Evolutionary conservation across 257 asterid genomes (phyloP), one percentile per base, ranked within the genome.

Genomic region (Mentha longifolia): DNA sequence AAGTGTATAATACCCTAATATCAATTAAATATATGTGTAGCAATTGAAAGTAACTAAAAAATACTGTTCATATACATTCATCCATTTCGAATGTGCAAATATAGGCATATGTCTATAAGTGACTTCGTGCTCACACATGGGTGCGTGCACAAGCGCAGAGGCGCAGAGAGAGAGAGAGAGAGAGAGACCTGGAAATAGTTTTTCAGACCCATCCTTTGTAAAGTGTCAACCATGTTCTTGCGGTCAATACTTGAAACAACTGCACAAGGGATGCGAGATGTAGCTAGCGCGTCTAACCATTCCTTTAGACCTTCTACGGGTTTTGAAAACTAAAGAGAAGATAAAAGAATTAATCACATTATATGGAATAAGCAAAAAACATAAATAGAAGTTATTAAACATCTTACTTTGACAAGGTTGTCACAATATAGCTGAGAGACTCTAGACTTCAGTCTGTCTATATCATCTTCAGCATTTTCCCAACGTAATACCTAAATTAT

Each of bases 211-310:
- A 95, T 85, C 62, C 88, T 84, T 49, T 89, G 96, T 64, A 95
- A 82, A 47, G 89, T 72, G 19, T 85, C 91, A 52, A 88, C 87
- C 96, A 95, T 86, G 80, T 70, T 82, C 80, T 74, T 92, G 64
- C 96, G 90, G 75, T 87, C 96, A 76, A 95, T 86, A 81, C 92
- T 88, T 54, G 99, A 95, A 72, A 95, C 99, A 81, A 88, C 89
- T 49, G 99, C 97, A 76, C 99, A 95, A 64, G 99, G 98, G 78
- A 95, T 87, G 76, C 89, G 96, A 62, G 93, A 91, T 64, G 96
- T 88, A 74, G 87, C 82, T 50, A 95, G 80, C 56, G 97, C 97
- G 79, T 88, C 99, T 80, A 95, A 83, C 99, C 99, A 95, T 74
- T 92, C 98, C 64, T 81, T 95, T 72, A 95, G 74, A 37, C 99